phyloP scores from a whole-genome alignment of 768 basidiomycete genomes.

The Epithele typhae region DNA sequence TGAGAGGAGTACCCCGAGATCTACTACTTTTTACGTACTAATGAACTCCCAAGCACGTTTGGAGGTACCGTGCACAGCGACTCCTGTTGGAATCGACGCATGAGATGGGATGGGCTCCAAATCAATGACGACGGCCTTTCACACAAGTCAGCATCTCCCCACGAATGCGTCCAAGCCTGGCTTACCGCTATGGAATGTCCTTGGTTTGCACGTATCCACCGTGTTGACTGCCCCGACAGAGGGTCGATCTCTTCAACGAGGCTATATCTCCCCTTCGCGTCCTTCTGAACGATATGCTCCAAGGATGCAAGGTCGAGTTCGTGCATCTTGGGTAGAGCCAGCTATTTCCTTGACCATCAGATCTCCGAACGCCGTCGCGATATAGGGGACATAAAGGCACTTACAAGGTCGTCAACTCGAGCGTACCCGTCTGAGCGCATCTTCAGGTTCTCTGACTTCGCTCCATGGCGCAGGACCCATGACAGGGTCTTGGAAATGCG shows the following conservation, averaged over 20 bases:
- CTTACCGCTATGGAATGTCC: constrained; percentile 81
- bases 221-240: constrained; percentile 35
- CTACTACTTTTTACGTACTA: constrained; percentile 44
- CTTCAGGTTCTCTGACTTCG: constrained; percentile 63
- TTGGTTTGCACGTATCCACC: constrained; percentile 91
- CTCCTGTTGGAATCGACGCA: constrained; percentile 58
- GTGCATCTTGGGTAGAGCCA: constrained; percentile 65
- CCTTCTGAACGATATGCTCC: constrained; percentile 59
- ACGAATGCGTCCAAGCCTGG: background rate
- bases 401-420: constrained; percentile 75
- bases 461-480: constrained; percentile 90
- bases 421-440: constrained; percentile 88
- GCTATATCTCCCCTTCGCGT: constrained; percentile 65
- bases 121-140: constrained; percentile 65
- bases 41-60: constrained; percentile 66
- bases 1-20: too few relatives aligned
- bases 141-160: too few relatives aligned
- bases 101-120: constrained; percentile 52
- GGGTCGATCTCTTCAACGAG: constrained; percentile 47
- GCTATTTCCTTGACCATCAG: constrained; percentile 42
- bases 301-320: constrained; percentile 50
- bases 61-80: constrained; percentile 84
- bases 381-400: too few relatives aligned
- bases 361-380: too few relatives aligned
- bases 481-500: constrained; percentile 82